Evolutionary conservation across 2,329 filamentous ascomycete genomes (phyloP), one percentile per base, ranked within the genome.

Genomic region (Mollisia scopiformis): DNA sequence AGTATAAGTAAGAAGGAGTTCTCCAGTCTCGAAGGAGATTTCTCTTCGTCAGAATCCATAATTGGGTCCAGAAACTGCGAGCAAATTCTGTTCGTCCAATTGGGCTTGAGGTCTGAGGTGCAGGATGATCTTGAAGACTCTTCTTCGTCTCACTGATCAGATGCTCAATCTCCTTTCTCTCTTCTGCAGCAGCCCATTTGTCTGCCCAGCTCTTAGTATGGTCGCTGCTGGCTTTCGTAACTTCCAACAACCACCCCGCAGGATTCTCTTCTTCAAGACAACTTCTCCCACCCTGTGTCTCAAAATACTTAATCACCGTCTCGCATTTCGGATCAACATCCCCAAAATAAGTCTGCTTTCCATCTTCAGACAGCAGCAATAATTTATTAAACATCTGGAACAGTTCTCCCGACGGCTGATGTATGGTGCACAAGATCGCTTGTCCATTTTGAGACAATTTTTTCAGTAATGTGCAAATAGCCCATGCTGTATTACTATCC

Each of bases 351-450:
- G 93, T 88, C 1, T 89, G 92, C 71, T 82, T 84, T 55, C 91
- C 91, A 56, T 90, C 90, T 70, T 85, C 87, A 35, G 88, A 87
- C 16, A 94, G 79, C 78, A 94, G 37, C 2, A 39, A 81, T 7
- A 95, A 83, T 59, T 89, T 84, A 69, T 94, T 90, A 73, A 95
- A 97, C 58, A 90, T 88, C 75, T 96, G 91, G 80, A 97, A 96
- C 58, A 97, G 82, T 84, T 95, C 92, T 33, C 92, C 92, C 10
- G 91, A 95, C 8, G 93, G 93, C 76, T 97, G 93, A 73, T 97
- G 93, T 63, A 97, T 97, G 2, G 93, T 97, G 78, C 93, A 96
- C 16, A 97, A 86, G 75, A 97, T 91, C 50, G 93, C 92, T 74
- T 95, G 91, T 16, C 93, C 93, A 66, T 87, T 88, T 74, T 93